phyloP scores from a whole-genome alignment of 192 early-diverging fungal species.

The Coemansia sp. region DNA sequence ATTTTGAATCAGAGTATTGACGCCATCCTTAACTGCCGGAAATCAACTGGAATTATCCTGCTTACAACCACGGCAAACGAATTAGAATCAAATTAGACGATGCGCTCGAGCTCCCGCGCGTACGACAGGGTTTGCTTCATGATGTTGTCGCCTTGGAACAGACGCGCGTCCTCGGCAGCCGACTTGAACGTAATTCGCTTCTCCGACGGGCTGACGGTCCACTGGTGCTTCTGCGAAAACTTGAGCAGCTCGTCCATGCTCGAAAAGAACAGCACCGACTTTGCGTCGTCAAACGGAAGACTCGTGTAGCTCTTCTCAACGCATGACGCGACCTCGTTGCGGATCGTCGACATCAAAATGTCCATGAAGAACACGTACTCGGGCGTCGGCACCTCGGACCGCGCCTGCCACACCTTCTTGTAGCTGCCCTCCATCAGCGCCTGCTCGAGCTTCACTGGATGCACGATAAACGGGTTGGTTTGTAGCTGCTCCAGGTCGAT shows the following conservation, averaged over 20 bases:
- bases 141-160: constrained; percentile 79
- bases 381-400: constrained; percentile 80
- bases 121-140: constrained; percentile 83
- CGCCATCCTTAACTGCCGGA: background rate
- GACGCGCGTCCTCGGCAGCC: constrained; percentile 56
- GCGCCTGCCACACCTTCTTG: constrained; percentile 92
- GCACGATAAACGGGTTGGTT: constrained; percentile 79
- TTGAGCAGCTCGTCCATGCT: constrained; percentile 72
- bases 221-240: constrained; percentile 85
- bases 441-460: constrained; percentile 92
- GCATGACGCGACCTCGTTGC: constrained; percentile 94
- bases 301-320: constrained; percentile 88
- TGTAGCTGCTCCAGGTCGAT: constrained; percentile 79
- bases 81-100: constrained; percentile 61
- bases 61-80: background rate
- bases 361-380: constrained; percentile 94
- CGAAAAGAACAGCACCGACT: constrained; percentile 87
- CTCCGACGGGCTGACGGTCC: constrained; percentile 76
- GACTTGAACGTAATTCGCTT: constrained; percentile 78
- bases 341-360: constrained; percentile 88
- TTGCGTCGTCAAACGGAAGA: constrained; percentile 83
- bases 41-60: background rate
- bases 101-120: constrained; percentile 93
- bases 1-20: no score
- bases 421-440: constrained; percentile 97